These are phyloP conservation scores for Coemansia sp. DNA, from an alignment of 192 early-diverging fungal genomes.

Conservation along the genomic window DNA sequence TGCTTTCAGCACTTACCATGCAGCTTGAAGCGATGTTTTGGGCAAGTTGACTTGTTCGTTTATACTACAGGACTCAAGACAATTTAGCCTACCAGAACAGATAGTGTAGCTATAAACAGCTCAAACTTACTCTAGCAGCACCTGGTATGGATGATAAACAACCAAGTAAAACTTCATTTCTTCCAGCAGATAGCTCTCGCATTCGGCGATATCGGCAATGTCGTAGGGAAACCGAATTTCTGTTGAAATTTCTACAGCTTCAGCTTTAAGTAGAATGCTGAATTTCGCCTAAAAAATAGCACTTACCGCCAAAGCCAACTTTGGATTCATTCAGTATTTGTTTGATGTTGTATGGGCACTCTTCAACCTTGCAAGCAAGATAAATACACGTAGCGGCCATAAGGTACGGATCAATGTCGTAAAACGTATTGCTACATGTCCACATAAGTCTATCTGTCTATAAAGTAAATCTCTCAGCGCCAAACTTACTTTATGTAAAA, in stretches of 20 bases:
- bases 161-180: slow-evolving; percentile 88
- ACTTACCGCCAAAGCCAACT: slow-evolving; percentile 39
- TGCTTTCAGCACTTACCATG: slow-evolving; percentile 48
- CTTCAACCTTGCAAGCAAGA: slow-evolving; percentile 87
- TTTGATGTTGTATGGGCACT: slow-evolving; percentile 68
- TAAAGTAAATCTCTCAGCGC: neutral
- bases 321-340: slow-evolving; percentile 46
- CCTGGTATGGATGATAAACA: slow-evolving; percentile 84
- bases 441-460: neutral
- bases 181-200: slow-evolving; percentile 89
- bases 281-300: neutral
- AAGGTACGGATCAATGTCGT: slow-evolving; percentile 73
- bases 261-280: neutral
- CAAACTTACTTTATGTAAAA: slow-evolving; percentile 78
- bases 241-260: slow-evolving; percentile 23
- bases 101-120: neutral
- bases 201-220: slow-evolving; percentile 77
- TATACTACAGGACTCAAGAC: slow-evolving; percentile 15
- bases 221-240: slow-evolving; percentile 62
- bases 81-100: neutral
- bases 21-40: slow-evolving; percentile 45
- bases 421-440: slow-evolving; percentile 65
- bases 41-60: slow-evolving; percentile 32
- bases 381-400: slow-evolving; percentile 81
- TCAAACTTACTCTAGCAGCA: slow-evolving; percentile 62